Percentiles rank a stretch among this genome's conserved stretches.
These are phyloP conservation scores for Wickerhamomyces xylosicus DNA, from an alignment of 805 yeast genomes.

Conservation along the genomic window DNA sequence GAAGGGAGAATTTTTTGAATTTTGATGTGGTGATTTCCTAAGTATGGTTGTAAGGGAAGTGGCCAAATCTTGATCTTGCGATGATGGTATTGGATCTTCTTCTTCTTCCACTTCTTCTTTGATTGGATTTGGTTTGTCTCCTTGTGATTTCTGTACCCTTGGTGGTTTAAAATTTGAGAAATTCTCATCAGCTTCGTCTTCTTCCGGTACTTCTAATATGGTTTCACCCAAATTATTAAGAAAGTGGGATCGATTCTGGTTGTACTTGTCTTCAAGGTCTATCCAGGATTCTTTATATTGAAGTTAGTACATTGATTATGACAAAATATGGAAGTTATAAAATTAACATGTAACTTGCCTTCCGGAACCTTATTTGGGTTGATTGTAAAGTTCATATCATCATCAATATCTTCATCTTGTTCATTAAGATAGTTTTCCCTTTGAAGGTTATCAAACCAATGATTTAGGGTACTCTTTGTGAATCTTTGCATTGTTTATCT, in stretches of 20 bases:
- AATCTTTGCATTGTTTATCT: neutral
- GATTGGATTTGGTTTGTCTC: neutral
- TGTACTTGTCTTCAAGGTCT: neutral
- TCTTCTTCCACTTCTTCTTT: neutral
- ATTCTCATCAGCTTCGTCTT: too few relatives aligned
- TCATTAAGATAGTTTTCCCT: neutral
- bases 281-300: neutral
- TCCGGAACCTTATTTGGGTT: neutral
- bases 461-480: neutral
- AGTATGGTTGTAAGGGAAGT: neutral
- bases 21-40: too few relatives aligned
- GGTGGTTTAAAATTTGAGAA: too few relatives aligned
- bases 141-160: too few relatives aligned
- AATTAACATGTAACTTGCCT: neutral
- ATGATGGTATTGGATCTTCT: neutral
- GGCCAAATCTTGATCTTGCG: neutral
- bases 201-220: neutral
- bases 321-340: too few relatives aligned
- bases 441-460: neutral
- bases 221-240: too few relatives aligned
- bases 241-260: neutral
- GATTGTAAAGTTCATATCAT: neutral
- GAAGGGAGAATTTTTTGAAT: neutral
- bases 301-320: too few relatives aligned
- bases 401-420: too few relatives aligned